Evolutionary conservation across 2,329 filamentous ascomycete species (phyloP), one percentile per base, ranked within the genome.

Genomic region (Verticillium alfalfae): DNA sequence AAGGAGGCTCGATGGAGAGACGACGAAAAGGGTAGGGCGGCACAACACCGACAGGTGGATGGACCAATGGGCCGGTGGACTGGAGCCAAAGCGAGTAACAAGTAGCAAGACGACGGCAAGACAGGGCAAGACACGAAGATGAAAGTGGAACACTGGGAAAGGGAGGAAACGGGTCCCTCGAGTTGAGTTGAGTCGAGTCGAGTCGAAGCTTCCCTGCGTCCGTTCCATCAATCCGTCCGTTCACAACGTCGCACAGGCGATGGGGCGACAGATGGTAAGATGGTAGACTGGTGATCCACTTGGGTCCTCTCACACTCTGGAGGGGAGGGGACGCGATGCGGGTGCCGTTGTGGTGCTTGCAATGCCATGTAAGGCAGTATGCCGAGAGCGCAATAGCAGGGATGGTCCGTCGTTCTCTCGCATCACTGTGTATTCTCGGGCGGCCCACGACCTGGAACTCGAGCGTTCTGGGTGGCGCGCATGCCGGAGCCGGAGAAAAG

Each of bases 191-290:
- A 52, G 45, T 52, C 45, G 45, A 49, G 45, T 49, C 8, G 18
- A 52, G 18, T n/a, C 45, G 18, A 52, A 10, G 18, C 45, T 26
- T 39, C 55, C 56, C 34, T 60, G 26, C 15, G 16, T 45, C 61
- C 52, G 26, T 55, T 45, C 61, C 52, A n/a, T 55, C 49, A 37
- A 34, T 52, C 45, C 45, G 45, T 52, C 45, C 45, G 45, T 52
- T 18, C 45, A 59, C 63, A 64, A 65, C 63, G 63, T 65, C 63
- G 60, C 62, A 65, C 62, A 65, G 52, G 60, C 56, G 58, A 65
- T 64, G 63, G 63, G 63, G 63, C 62, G 60, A 18, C 22, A 22
- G 45, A 52, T 52, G 45, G 45, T 26, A 52, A 52, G 45, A 52
- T 52, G 45, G 45, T 10, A 8, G 45, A n/a, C 16, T 22, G 18